phyloP scores from a whole-genome alignment of 2,329 filamentous ascomycete species.

The Aspergillus arachidicola region DNA sequence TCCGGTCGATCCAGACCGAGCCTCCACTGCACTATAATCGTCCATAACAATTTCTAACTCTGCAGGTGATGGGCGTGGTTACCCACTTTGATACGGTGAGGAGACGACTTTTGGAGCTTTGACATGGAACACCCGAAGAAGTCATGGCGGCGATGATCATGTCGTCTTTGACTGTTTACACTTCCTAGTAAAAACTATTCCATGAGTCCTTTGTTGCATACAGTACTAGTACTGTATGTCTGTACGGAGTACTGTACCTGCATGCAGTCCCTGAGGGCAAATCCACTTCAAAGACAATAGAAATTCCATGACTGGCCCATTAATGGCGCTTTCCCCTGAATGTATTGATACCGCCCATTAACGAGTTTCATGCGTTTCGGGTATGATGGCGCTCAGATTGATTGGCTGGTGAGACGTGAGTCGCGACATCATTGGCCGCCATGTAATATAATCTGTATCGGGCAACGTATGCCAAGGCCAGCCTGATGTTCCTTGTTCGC shows the following conservation, averaged over 20 bases:
- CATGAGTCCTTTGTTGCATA: background rate
- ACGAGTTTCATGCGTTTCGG: slow-evolving; percentile 6
- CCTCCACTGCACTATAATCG: background rate
- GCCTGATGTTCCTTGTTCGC: background rate
- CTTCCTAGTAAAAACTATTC: background rate
- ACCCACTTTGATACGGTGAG: background rate
- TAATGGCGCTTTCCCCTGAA: background rate
- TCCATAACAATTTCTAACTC: background rate
- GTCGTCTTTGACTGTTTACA: background rate
- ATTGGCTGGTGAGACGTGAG: background rate
- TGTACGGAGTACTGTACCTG: background rate
- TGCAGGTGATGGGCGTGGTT: slow-evolving; percentile 1
- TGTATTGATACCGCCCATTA: background rate
- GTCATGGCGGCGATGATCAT: background rate
- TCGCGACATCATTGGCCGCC: background rate
- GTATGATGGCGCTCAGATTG: background rate
- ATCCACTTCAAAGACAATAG: background rate
- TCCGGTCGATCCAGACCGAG: slow-evolving; percentile 3
- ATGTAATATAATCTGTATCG: slow-evolving; percentile 1
- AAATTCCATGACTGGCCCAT: background rate
- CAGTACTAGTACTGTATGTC: background rate
- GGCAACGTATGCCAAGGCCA: background rate
- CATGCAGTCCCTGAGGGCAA: background rate
- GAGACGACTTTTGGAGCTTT: background rate
- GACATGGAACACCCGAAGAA: background rate